Conservation (phyloP, 139 green algal species). For the Ettlia oleoabundans region DNA sequence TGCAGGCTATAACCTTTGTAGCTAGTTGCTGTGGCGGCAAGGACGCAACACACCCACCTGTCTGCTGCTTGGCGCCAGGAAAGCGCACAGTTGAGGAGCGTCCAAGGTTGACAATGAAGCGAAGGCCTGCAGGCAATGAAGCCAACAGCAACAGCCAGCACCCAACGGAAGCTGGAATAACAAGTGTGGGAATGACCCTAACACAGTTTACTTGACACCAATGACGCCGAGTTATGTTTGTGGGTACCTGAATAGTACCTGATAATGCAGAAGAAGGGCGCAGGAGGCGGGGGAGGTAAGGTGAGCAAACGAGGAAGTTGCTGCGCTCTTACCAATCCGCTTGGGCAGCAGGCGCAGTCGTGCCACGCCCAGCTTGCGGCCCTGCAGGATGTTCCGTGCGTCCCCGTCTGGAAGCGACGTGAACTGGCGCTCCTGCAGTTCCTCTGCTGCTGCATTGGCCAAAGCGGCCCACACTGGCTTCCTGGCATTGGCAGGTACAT, state of each 20-base stretch:
- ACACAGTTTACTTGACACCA: too few species aligned
- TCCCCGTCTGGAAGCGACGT: conserved; percentile 30
- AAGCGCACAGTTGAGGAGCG: conserved; percentile 51
- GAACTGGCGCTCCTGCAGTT: conserved; percentile 48
- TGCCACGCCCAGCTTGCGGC: conserved; percentile 72
- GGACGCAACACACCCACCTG: not conserved
- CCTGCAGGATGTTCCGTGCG: conserved; percentile 52
- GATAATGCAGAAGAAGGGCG: too few species aligned
- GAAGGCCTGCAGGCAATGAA: conserved; percentile 52
- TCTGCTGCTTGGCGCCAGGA: not conserved
- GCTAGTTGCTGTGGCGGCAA: not conserved
- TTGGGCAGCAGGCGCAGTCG: conserved; percentile 87
- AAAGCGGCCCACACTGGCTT: conserved; percentile 85
- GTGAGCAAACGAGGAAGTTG: too few species aligned
- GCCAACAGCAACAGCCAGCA: not conserved
- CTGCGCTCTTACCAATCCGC: conserved; percentile 23
- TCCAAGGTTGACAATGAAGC: conserved; percentile 84
- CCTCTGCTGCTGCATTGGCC: conserved; percentile 38
- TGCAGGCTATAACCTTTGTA: too few species aligned
- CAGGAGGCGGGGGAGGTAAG: too few species aligned
- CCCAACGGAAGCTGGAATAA: not conserved
- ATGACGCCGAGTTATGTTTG: too few species aligned
- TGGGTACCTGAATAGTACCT: too few species aligned
- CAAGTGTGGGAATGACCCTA: not conserved
- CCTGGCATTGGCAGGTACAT: conserved; percentile 38